Conservation (phyloP, 2,329 filamentous ascomycete genomes). For the Aureobasidium sp. region DNA sequence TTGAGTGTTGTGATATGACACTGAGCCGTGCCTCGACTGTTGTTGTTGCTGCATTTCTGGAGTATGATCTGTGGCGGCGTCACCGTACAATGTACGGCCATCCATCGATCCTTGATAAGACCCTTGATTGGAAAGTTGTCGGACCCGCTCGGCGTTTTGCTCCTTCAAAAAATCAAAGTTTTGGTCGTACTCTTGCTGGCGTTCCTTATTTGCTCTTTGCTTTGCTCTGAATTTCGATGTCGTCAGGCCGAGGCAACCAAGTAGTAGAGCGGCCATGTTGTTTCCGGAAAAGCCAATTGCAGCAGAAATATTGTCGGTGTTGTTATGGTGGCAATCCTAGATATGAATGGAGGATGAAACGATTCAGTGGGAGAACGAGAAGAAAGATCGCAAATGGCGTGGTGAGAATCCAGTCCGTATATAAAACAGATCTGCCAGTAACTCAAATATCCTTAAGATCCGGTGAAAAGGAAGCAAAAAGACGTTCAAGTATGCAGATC, state of each 20-base stretch:
- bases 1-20: background rate
- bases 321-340: background rate
- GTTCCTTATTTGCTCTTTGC: constrained; percentile 12
- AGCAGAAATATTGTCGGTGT: background rate
- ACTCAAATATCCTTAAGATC: background rate
- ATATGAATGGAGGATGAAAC: background rate
- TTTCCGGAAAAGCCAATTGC: constrained; percentile 5
- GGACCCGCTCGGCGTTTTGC: constrained; percentile 17
- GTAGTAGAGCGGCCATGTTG: constrained; percentile 20
- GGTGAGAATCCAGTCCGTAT: background rate
- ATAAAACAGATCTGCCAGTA: background rate
- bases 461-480: constrained; percentile 5
- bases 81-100: background rate
- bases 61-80: background rate
- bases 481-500: background rate
- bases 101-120: constrained; percentile 1
- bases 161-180: constrained; percentile 19
- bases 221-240: constrained; percentile 15
- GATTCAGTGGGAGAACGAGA: background rate
- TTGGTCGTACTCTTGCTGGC: constrained; percentile 17
- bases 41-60: constrained; percentile 8
- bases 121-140: constrained; percentile 12
- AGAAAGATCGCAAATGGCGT: background rate
- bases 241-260: constrained; percentile 14
- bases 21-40: background rate